These are phyloP conservation scores for Globisporangium irregulare DNA, from an alignment of 352 stramenopile genomes.

Conservation along the genomic window DNA sequence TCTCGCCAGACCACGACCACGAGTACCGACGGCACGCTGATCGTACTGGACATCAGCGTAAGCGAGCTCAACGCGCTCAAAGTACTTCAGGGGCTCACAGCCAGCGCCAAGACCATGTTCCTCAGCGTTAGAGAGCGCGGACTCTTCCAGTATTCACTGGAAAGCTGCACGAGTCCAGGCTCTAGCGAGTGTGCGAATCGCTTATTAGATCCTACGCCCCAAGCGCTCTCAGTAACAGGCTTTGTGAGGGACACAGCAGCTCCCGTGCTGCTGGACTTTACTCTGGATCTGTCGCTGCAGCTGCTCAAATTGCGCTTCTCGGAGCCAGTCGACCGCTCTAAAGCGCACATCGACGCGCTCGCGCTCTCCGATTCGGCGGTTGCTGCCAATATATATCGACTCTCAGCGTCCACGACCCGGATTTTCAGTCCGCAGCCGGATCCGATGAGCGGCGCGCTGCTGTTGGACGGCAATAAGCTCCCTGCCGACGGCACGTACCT, in stretches of 20 bases:
- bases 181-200: constrained; percentile 29
- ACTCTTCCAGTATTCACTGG: constrained; percentile 47
- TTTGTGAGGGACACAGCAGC: constrained; percentile 47
- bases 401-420: constrained; percentile 35
- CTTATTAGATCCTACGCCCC: constrained; percentile 18
- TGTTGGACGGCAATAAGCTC: constrained; percentile 43
- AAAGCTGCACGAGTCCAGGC: constrained; percentile 37
- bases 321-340: constrained; percentile 48
- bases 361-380: constrained; percentile 39
- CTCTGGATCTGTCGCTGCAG: constrained; percentile 44
- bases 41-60: constrained; percentile 39
- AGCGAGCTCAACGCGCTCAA: constrained; percentile 55
- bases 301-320: constrained; percentile 71
- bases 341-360: constrained; percentile 32
- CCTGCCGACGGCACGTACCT: constrained; percentile 61
- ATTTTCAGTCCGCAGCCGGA: constrained; percentile 52
- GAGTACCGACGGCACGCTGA: constrained; percentile 36
- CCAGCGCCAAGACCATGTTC: constrained; percentile 26
- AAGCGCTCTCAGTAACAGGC: constrained; percentile 25
- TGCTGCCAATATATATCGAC: constrained; percentile 28
- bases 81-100: constrained; percentile 25
- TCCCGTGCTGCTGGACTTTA: constrained; percentile 54
- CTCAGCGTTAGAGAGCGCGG: constrained; percentile 24
- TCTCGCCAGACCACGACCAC: constrained; percentile 33
- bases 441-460: constrained; percentile 40